Conservation (phyloP, 352 stramenopile species). For the Pythium myriotylum region DNA sequence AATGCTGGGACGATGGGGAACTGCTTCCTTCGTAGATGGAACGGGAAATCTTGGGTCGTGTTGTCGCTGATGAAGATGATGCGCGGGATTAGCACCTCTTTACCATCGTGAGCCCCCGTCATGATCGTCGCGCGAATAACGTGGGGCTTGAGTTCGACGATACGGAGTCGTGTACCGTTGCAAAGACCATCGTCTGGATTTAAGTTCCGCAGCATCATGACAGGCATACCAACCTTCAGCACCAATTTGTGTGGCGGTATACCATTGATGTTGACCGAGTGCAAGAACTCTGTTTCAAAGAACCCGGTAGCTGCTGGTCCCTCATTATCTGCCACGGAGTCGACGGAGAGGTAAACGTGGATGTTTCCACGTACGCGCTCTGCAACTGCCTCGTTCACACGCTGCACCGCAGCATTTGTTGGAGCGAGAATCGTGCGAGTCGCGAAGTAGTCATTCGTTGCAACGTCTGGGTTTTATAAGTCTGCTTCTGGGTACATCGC, state of each 20-base stretch:
- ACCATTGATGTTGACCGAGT: slow-evolving; percentile 28
- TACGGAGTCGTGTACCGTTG: slow-evolving; percentile 31
- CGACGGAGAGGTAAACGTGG: slow-evolving; percentile 16
- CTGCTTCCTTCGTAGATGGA: slow-evolving; percentile 25
- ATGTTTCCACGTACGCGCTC: not conserved
- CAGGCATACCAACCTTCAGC: slow-evolving; percentile 25
- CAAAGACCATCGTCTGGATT: slow-evolving; percentile 28
- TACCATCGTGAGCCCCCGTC: slow-evolving; percentile 15
- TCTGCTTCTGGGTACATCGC: slow-evolving; percentile 13
- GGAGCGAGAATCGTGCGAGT: slow-evolving; percentile 18
- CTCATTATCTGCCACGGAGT: slow-evolving; percentile 18
- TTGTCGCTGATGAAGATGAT: slow-evolving; percentile 30
- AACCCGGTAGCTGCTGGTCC: not conserved
- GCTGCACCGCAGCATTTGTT: slow-evolving; percentile 17
- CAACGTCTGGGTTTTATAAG: slow-evolving; percentile 8
- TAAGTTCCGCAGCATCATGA: slow-evolving; percentile 41
- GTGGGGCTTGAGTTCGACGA: slow-evolving; percentile 23
- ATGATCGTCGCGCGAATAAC: slow-evolving; percentile 38
- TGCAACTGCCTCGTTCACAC: slow-evolving; percentile 17
- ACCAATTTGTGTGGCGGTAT: slow-evolving; percentile 33
- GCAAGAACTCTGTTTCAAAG: slow-evolving; percentile 15
- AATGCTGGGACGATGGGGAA: slow-evolving; percentile 34
- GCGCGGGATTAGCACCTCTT: slow-evolving; percentile 24
- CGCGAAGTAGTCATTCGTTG: slow-evolving; percentile 19
- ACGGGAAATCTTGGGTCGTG: slow-evolving; percentile 20